These are phyloP conservation scores for Cyclospora cayetanensis DNA, from an alignment of 169 alveolate genomes.

Conservation along the genomic window DNA sequence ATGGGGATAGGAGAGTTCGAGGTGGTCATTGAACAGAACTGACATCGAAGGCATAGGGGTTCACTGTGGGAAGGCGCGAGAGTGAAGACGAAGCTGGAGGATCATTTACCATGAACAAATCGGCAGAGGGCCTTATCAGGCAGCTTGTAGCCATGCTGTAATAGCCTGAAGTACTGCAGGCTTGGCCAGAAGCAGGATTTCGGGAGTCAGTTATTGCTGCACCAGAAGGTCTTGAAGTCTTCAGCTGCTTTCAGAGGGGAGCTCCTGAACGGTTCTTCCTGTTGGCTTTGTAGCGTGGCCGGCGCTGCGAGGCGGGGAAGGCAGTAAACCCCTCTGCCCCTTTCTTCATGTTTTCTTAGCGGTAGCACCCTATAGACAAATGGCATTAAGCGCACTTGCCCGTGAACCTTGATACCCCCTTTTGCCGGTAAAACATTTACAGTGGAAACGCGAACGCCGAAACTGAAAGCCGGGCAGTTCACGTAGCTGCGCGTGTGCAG, in stretches of 20 bases:
- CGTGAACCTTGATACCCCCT: background rate
- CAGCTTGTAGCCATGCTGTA: conserved; percentile 52
- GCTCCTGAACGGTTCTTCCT: background rate
- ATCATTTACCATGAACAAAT: background rate
- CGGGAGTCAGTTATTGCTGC: background rate
- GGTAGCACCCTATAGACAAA: conserved; percentile 4
- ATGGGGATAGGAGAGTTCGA: conserved; percentile 1
- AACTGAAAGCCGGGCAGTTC: conserved; percentile 27
- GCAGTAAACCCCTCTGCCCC: conserved; percentile 35
- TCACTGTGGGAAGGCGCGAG: background rate
- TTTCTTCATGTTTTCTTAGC: conserved; percentile 12
- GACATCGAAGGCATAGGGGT: background rate
- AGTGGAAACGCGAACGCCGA: background rate
- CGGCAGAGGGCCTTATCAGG: background rate
- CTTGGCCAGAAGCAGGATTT: background rate
- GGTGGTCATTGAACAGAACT: background rate
- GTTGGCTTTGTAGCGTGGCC: conserved; percentile 12
- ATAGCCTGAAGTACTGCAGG: background rate
- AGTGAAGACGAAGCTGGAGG: background rate
- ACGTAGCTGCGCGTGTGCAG: background rate
- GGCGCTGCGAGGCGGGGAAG: conserved; percentile 51
- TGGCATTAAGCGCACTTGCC: background rate
- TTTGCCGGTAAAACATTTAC: background rate
- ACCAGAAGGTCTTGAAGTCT: conserved; percentile 44
- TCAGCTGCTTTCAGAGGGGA: background rate